Conservation (phyloP, 331 rosid species). For the Acacia pycnantha region DNA sequence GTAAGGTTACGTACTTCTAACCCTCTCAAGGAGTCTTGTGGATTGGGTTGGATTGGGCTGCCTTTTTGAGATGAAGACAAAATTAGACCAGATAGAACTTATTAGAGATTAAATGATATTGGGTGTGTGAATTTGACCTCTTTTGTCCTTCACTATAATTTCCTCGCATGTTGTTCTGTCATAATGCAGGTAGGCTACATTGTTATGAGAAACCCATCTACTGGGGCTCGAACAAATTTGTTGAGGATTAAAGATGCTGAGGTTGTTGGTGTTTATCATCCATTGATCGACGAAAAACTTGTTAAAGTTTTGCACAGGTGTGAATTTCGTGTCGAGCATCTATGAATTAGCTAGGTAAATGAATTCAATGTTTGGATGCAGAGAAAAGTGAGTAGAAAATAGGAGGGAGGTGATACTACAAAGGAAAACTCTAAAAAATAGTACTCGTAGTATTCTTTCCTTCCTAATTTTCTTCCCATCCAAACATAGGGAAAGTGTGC, state of each 20-base stretch:
- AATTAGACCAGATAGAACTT: neutral
- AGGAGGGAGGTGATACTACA: too few species aligned
- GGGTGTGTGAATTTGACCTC: neutral
- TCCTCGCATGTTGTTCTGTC: neutral
- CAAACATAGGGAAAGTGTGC: neutral
- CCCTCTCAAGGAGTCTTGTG: too few species aligned
- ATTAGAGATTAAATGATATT: constrained; percentile 8
- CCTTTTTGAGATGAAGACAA: neutral
- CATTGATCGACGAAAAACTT: constrained; percentile 78
- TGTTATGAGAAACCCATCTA: constrained; percentile 75
- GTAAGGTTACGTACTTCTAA: too few species aligned
- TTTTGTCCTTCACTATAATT: neutral
- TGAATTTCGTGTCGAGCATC: constrained; percentile 18
- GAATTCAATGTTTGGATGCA: too few species aligned
- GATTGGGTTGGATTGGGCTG: too few species aligned
- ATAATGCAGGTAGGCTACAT: constrained; percentile 83
- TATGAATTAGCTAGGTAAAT: neutral
- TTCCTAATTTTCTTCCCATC: too few species aligned
- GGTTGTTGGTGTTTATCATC: constrained; percentile 87
- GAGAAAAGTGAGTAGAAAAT: too few species aligned
- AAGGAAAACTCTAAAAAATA: too few species aligned
- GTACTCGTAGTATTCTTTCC: too few species aligned
- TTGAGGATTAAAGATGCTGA: constrained; percentile 79
- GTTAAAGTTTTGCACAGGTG: constrained; percentile 70
- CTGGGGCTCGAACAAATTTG: constrained; percentile 59